phyloP scores from a whole-genome alignment of 140 eudicot species.

The Flaveria floridana region DNA sequence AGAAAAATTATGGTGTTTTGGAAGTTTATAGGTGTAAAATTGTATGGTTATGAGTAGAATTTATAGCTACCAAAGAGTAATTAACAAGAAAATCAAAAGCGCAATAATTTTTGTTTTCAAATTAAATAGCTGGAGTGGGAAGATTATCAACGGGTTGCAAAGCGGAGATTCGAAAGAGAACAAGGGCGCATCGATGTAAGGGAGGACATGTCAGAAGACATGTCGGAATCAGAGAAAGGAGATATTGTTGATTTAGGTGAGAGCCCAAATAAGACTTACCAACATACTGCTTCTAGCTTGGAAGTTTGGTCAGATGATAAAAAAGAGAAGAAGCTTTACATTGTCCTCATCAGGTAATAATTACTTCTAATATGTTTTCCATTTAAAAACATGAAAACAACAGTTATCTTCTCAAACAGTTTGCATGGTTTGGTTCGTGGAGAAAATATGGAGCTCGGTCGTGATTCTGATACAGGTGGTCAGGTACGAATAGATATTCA shows the following conservation, averaged over 20 bases:
- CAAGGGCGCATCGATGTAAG: conserved; percentile 79
- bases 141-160: conserved; percentile 58
- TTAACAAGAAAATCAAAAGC: background rate
- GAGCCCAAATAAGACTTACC: conserved; percentile 57
- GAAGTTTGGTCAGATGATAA: conserved; percentile 74
- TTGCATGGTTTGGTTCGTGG: conserved; percentile 97
- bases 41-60: background rate
- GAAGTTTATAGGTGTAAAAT: background rate
- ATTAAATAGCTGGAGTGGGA: conserved; percentile 75
- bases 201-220: conserved; percentile 91
- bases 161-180: conserved; percentile 67
- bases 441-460: conserved; percentile 96
- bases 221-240: conserved; percentile 82
- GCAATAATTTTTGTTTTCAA: background rate
- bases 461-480: conserved; percentile 95
- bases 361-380: background rate
- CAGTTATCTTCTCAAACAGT: conserved; percentile 40
- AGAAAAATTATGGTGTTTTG: background rate
- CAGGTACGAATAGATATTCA: conserved; percentile 44
- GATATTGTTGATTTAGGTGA: conserved; percentile 69
- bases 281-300: conserved; percentile 47
- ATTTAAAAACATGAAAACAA: conserved; percentile 4
- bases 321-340: conserved; percentile 81
- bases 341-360: conserved; percentile 70
- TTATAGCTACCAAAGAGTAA: background rate